Evolutionary conservation across 768 basidiomycete genomes (phyloP).

Genomic region (Rhodotorula kratochvilovae): DNA sequence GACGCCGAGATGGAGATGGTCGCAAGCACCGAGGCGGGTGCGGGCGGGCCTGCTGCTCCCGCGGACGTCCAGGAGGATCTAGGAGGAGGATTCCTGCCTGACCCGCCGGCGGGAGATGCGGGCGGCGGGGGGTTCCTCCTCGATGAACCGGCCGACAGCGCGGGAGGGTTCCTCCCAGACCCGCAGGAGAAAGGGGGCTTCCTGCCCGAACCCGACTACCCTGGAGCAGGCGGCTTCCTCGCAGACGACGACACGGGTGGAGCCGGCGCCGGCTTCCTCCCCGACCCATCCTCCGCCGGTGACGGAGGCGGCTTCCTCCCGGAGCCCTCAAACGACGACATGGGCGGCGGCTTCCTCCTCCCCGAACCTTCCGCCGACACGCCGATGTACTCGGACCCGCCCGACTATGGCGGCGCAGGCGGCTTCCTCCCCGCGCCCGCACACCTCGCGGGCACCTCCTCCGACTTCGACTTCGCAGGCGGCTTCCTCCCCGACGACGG

Average conservation of each 20-base stretch:
- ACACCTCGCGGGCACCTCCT: background rate
- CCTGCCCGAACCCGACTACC: background rate
- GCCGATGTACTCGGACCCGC: too few relatives aligned
- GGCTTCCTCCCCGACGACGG: background rate
- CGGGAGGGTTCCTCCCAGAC: slow-evolving; percentile 20
- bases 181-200: slow-evolving; percentile 2
- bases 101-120: background rate
- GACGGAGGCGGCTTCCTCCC: background rate
- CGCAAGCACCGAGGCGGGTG: background rate
- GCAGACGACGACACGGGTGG: background rate
- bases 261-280: slow-evolving; percentile 4
- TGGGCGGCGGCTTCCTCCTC: slow-evolving; percentile 15
- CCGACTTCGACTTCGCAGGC: background rate
- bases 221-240: background rate
- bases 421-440: background rate
- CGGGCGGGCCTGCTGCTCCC: background rate
- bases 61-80: too few relatives aligned
- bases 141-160: background rate
- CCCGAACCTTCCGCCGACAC: background rate
- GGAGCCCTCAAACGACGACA: background rate
- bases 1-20: slow-evolving; percentile 15
- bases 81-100: slow-evolving; percentile 3
- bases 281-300: background rate
- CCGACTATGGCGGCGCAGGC: background rate
- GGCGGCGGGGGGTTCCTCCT: background rate